Evolutionary conservation across 139 green algal genomes (phyloP).

Genomic region (Microglena sp.): DNA sequence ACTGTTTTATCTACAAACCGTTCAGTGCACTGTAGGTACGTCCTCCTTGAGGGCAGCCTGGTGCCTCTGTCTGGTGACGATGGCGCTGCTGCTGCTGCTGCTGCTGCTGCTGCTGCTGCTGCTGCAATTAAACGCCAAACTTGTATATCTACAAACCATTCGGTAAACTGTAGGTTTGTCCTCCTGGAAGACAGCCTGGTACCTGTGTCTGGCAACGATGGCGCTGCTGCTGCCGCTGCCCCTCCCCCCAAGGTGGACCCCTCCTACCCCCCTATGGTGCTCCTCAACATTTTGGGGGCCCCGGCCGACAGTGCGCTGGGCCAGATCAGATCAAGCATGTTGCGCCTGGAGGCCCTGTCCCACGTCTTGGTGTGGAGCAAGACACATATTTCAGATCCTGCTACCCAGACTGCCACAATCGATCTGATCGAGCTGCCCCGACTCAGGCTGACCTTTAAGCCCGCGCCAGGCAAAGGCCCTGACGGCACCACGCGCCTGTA

Average conservation of each 20-base stretch:
- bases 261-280: not conserved
- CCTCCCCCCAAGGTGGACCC: not conserved
- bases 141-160: slow-evolving; percentile 34
- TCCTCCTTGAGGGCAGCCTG: no score
- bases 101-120: no score
- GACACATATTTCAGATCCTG: no score
- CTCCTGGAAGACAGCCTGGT: not conserved
- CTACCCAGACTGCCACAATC: not conserved
- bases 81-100: no score
- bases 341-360: not conserved
- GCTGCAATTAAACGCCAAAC: no score
- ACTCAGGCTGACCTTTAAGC: not conserved
- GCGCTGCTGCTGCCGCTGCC: not conserved
- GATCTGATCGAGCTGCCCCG: not conserved
- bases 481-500: no score
- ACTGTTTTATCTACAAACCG: no score
- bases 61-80: no score
- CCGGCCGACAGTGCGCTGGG: not conserved
- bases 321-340: not conserved
- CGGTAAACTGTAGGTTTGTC: no score
- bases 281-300: not conserved
- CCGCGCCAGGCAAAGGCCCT: no score
- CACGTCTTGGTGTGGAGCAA: not conserved
- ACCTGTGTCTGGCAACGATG: slow-evolving; percentile 1
- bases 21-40: no score